A percentile compares a stretch with the other conserved stretches of the same genome.
Conservation (phyloP, 169 alveolate species). For the Theileria annulata region DNA sequence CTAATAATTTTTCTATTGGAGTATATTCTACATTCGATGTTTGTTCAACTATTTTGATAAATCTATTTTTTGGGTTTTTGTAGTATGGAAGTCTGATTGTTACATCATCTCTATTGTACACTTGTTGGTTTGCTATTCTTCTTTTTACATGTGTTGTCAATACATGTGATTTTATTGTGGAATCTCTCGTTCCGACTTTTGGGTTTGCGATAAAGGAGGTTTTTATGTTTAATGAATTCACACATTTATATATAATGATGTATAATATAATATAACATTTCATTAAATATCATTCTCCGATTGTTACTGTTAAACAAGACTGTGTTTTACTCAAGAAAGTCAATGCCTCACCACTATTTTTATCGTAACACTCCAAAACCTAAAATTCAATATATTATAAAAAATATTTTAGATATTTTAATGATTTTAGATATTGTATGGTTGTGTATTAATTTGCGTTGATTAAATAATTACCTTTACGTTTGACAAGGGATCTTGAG, state of each 20-base stretch:
- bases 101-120: conserved; percentile 36
- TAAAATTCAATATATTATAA: not conserved
- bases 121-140: conserved; percentile 2
- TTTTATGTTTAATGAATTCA: not conserved
- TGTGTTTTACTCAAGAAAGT: conserved; percentile 49
- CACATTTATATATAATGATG: conserved; percentile 12
- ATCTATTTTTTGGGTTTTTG: conserved; percentile 21
- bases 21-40: conserved; percentile 5
- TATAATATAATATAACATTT: not conserved
- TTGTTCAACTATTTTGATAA: conserved; percentile 16
- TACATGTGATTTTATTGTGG: not conserved
- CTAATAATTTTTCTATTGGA: conserved; percentile 15
- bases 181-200: not conserved
- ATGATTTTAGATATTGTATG: not conserved
- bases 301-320: conserved; percentile 61
- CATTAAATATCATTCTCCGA: conserved; percentile 56
- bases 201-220: not conserved
- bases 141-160: not conserved
- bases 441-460: not conserved
- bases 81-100: conserved; percentile 29
- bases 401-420: too few relatives aligned
- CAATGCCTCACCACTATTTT: conserved; percentile 49
- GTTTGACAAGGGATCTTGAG: conserved; percentile 29
- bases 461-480: conserved; percentile 26
- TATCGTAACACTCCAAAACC: conserved; percentile 58